Evolutionary conservation across 345 rosid species (phyloP), one percentile per base, ranked within the genome.

Genomic region (Dimocarpus longan): DNA sequence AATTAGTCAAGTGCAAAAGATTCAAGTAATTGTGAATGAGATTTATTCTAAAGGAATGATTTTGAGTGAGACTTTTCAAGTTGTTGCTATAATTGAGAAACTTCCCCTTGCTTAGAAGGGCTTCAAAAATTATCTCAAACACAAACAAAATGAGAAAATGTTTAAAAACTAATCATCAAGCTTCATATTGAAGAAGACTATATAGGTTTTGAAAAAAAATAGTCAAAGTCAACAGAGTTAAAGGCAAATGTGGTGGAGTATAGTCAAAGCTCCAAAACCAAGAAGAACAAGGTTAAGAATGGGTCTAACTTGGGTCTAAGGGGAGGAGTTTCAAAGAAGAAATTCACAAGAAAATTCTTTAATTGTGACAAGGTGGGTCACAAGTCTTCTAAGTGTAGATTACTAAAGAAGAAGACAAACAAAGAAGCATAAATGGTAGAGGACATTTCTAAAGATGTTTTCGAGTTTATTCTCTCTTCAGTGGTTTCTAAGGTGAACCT

Each of bases 1-100:
- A 6, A 19, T 63, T 0, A 63, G 50, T 37, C 32, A 71, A 39
- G 65, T 71, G 40, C 16, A 71, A 26, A 52, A 62, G 12, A 13
- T 71, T 26, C 76, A 78, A 21, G 15, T 78, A 10, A 44, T 71
- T 10, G 6, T 78, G 0, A 39, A 78, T 6, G 19, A 63, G 8
- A 78, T 63, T 5, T 5, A 46, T 15, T 11, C n/a, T 44, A 19
- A 78, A n/a, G n/a, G 22, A 2, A 78, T 71, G 70, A 2, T 11
- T 8, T 42, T 42, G 9, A 42, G 44, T 42, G 44, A 42, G 9
- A 42, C 44, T 0, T 42, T 42, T 1, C 10, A 0, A 62, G 4
- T 59, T 0, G 28, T 22, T 63, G 10, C 0, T 8, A 56, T 56
- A 12, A 56, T 56, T 56, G 62, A 56, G 62, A 56, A 56, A 56